Evolutionary conservation across 2,329 filamentous ascomycete species (phyloP), one percentile per base, ranked within the genome.

Genomic region (Colletotrichum shisoi): DNA sequence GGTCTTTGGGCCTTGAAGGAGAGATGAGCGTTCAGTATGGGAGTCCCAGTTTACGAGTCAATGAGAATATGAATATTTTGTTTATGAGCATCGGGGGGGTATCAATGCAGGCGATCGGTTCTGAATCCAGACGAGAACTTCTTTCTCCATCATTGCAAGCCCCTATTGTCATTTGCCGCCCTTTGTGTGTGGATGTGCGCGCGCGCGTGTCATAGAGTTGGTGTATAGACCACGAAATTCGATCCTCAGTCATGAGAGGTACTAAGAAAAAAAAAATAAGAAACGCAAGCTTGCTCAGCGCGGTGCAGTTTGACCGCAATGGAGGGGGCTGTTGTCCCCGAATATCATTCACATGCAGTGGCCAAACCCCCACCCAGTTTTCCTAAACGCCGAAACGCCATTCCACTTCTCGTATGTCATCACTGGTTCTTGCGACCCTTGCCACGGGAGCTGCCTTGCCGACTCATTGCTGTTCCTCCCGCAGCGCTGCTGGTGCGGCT

Each of bases 1-100:
- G 76, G 91, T 97, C 0, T 96, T 97, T 83, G 91, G 90, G 0
- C 81, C 83, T 15, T 85, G 49, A 56, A 5, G n/a, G 2, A 2
- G 11, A 8, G 12, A 7, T 24, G 9, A 8, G 31, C 8, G 8
- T 44, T n/a, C n/a, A 15, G 8, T 19, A 5, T 15, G 54, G 31
- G 13, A 13, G 37, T 58, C 17, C 12, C 17, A 31, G 12, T 21
- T 65, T 21, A 57, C n/a, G 59, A 63, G 19, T 52, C 49, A 52
- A 64, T 62, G 53, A 68, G 44, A 40, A 68, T 17, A 51, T 54
- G 48, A 59, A 59, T 59, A 15, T 65, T 34, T 68, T 56, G 31
- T 60, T 59, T 65, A 65, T 45, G 52, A 53, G 44, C 56, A 60
- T 54, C n/a, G 51, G 62, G 45, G 45, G 65, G 61, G 65, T 60